phyloP scores from a whole-genome alignment of 208 protist species.

The Leishmania mexicana region DNA sequence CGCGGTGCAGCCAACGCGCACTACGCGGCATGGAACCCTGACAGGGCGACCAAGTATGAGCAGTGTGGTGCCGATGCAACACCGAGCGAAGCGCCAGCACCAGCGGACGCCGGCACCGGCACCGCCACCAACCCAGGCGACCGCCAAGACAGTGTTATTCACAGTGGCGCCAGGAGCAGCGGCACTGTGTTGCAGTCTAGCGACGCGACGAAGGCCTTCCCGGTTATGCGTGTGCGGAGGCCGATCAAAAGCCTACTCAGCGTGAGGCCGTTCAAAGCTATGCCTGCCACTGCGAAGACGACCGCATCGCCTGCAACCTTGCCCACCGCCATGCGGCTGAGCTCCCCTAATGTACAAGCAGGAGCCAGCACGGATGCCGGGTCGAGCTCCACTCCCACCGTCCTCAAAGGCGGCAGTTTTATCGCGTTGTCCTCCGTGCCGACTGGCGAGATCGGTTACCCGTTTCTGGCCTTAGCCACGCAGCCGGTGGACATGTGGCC shows the following conservation, averaged over 20 bases:
- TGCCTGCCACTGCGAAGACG: not conserved
- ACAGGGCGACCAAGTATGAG: not conserved
- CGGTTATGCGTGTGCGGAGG: constrained; percentile 24
- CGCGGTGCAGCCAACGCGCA: constrained; percentile 52
- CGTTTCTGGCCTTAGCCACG: constrained; percentile 20
- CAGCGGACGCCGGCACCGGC: not conserved
- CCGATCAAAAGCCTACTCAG: constrained; percentile 25
- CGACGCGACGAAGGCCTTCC: constrained; percentile 23
- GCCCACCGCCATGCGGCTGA: not conserved
- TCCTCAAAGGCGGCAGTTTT: not conserved
- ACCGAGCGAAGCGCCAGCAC: not conserved
- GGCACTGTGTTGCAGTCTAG: constrained; percentile 19
- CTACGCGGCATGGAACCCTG: constrained; percentile 37
- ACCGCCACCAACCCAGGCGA: not conserved
- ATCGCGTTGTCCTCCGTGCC: constrained; percentile 17
- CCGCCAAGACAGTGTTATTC: not conserved
- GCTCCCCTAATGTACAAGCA: not conserved
- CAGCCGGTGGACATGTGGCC: constrained; percentile 26
- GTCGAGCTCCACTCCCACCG: not conserved
- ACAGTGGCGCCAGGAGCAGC: not conserved
- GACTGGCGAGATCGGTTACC: constrained; percentile 24
- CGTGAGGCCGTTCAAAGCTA: not conserved
- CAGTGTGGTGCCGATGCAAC: not conserved
- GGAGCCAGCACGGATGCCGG: not conserved
- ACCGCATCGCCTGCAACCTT: not conserved